Evolutionary conservation across 2,329 filamentous ascomycete genomes (phyloP), one percentile per base, ranked within the genome.

Genomic region (Ophiostoma perfectum): DNA sequence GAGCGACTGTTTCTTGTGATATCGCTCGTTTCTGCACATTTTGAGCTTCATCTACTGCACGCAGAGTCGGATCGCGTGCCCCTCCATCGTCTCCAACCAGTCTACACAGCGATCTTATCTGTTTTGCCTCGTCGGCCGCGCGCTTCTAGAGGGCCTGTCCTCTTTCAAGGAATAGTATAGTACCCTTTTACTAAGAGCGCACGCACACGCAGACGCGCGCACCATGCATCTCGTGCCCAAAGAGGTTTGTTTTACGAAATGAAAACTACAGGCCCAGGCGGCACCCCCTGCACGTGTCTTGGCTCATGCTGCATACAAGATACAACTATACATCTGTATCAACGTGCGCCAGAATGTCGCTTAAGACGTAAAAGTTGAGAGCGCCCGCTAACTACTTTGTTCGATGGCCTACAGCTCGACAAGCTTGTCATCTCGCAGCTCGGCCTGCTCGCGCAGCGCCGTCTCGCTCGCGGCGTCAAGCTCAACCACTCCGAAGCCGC

Each of bases 361-460:
- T 55, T 55, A 27, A 18, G 49, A 55, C 49, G 49, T 55, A 55
- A 55, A 55, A 55, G 49, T 55, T 27, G 42, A 55, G 18, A 52
- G 14, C 8, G 4, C 18, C 49, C 49, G 49, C 38, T 44, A 16
- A 39, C 9, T n/a, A 16, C 18, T 52, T 44, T 55, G 6, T 27
- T 27, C 27, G 5, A 44, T 38, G 42, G 11, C 38, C 39, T 8
- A 44, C 73, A 98, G 94, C 85, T 98, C 76, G 94, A 98, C 84
- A 98, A 98, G 87, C 91, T 98, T 79, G 86, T 90, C 77, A 94
- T 96, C 77, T 91, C 93, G 67, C 92, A 97, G 79, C 82, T 96
- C 71, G 94, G 94, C 74, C 85, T 90, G 73, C 85, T 97, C 65
- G 94, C 94, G 67, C 94, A 98, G 81, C 86, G 90, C 72, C 87